These are phyloP conservation scores for Microcyclospora pomicola DNA, from an alignment of 2,329 filamentous ascomycete species.

Conservation along the genomic window DNA sequence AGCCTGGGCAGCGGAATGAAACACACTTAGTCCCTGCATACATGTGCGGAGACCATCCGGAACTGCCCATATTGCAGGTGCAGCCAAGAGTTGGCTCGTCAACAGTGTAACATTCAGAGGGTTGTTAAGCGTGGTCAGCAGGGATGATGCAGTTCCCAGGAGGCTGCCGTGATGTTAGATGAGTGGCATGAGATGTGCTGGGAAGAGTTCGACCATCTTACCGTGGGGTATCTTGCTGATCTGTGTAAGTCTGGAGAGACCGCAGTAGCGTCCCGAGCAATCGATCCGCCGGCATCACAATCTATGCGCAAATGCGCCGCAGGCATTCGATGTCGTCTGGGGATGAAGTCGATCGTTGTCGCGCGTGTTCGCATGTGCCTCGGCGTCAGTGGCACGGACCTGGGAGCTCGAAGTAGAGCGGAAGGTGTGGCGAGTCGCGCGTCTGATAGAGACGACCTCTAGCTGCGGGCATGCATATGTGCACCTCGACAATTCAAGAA, in stretches of 20 bases:
- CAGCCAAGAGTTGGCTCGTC: slow-evolving; percentile 56
- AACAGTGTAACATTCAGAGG: slow-evolving; percentile 61
- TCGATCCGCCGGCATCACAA: slow-evolving; percentile 51
- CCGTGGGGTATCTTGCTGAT: slow-evolving; percentile 46
- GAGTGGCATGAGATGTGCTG: neutral
- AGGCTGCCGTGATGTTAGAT: slow-evolving; percentile 24
- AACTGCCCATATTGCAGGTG: slow-evolving; percentile 56
- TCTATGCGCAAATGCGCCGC: neutral
- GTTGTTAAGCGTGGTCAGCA: slow-evolving; percentile 57
- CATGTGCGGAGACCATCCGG: slow-evolving; percentile 49
- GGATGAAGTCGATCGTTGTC: neutral
- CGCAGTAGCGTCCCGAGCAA: slow-evolving; percentile 54
- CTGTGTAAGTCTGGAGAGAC: slow-evolving; percentile 44
- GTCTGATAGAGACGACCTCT: too few relatives aligned
- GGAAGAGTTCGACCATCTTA: slow-evolving; percentile 19
- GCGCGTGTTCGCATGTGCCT: too few relatives aligned
- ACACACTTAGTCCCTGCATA: slow-evolving; percentile 55
- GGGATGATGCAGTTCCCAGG: slow-evolving; percentile 51
- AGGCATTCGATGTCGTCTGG: neutral
- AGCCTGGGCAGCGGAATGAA: slow-evolving; percentile 51
- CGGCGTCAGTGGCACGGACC: too few relatives aligned
- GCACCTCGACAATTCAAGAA: too few relatives aligned
- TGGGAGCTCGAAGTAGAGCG: too few relatives aligned
- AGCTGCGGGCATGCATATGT: too few relatives aligned
- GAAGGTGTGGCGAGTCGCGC: too few relatives aligned